These are phyloP conservation scores for Sporisorium sorghi DNA, from an alignment of 1,284 basidiomycete species.

Conservation along the genomic window DNA sequence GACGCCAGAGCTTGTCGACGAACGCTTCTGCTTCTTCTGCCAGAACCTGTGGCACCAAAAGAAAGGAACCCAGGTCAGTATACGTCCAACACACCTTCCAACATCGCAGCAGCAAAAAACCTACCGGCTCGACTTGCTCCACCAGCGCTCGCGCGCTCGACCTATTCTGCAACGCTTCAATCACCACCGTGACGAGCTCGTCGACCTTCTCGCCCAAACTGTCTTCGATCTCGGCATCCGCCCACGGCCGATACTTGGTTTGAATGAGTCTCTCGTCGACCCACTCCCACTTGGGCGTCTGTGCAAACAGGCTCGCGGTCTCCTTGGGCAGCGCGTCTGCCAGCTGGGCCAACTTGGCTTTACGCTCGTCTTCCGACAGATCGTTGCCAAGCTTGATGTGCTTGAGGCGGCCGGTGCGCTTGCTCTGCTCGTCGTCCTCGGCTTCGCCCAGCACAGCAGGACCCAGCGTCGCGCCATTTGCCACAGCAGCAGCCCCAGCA, in stretches of 20 bases:
- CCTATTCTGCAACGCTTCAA: conserved; percentile 49
- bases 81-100: not conserved
- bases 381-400: conserved; percentile 53
- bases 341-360: conserved; percentile 18
- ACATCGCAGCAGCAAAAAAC: too few species aligned
- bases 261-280: conserved; percentile 50
- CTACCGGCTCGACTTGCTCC: conserved; percentile 60
- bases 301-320: conserved; percentile 24
- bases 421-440: conserved; percentile 54
- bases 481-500: conserved; percentile 2
- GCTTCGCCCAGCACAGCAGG: conserved; percentile 48
- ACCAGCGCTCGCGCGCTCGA: conserved; percentile 39
- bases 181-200: conserved; percentile 55
- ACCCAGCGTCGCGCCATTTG: conserved; percentile 4
- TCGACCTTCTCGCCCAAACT: conserved; percentile 63
- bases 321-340: conserved; percentile 27
- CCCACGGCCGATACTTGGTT: conserved; percentile 43
- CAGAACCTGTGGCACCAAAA: conserved; percentile 36
- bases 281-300: conserved; percentile 54
- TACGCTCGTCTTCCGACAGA: conserved; percentile 35
- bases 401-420: conserved; percentile 40
- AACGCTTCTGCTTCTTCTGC: conserved; percentile 62
- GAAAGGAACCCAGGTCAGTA: conserved; percentile 1
- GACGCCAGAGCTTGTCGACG: conserved; percentile 60
- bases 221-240: conserved; percentile 58